Base-by-base conservation (phyloP, 2,329 filamentous ascomycete species). In the Xylaria sp. region DNA sequence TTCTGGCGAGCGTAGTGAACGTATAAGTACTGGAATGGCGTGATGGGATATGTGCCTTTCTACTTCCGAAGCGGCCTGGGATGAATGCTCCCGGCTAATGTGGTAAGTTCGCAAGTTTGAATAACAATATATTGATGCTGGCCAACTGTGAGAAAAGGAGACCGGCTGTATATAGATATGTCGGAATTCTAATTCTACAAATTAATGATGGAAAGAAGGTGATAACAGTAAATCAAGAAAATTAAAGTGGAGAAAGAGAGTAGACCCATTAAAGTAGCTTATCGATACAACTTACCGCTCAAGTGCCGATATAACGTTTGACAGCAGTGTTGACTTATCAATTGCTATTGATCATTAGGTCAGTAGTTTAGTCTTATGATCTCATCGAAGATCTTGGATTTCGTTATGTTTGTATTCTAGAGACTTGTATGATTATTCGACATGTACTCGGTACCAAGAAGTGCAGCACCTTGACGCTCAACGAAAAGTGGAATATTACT, bases 201-300 rank as follows among this genome's bases (percentile, higher is more conserved):
- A 38, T 49, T 57, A 54, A 17, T 7, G 10, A 53, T 23, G 36
- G 17, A 33, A 54, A 31, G 57, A 61, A 38, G 46, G 17, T 54
- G 26, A 51, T 61, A 26, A n/a, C 13, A 11, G 46, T 54, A 42
- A 58, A 58, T 57, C 40, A 65, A 71, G 70, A 73, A 76, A 77
- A 74, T 69, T 76, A 77, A 74, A 76, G 70, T 74, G 75, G 15
- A 26, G 36, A n/a, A n/a, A 40, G 4, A 38, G 38, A 56, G 9
- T 4, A 38, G 23, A 36, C 33, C 67, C 56, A 28, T 46, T 59
- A 57, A 66, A 72, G 36, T 62, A 40, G 58, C 58, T 69, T 67
- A 66, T 68, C 69, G 60, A 65, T 70, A 68, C 11, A 51, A 26
- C 48, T 23, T 17, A 6, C 46, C 6, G 17, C 13, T 28, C 11